Evolutionary conservation across 1,284 basidiomycete species (phyloP).

Genomic region (Inonotus hispidus): DNA sequence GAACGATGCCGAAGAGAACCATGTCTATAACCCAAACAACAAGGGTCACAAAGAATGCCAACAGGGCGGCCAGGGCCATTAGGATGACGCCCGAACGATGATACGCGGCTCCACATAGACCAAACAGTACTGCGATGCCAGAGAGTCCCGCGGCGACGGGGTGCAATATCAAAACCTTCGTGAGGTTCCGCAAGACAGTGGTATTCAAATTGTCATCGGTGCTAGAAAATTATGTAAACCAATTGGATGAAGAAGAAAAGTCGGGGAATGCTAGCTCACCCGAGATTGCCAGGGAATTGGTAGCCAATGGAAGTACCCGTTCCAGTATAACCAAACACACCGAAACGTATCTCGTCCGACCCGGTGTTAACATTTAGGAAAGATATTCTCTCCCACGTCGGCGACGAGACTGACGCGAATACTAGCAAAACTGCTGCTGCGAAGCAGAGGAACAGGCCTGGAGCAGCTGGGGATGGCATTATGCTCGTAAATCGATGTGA

Average conservation of each 20-base stretch:
- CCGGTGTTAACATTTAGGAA: slow-evolving; percentile 54
- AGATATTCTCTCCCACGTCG: slow-evolving; percentile 65
- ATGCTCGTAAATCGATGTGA: not conserved
- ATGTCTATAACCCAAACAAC: slow-evolving; percentile 74
- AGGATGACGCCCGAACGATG: slow-evolving; percentile 67
- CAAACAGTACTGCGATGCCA: slow-evolving; percentile 68
- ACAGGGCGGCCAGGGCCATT: slow-evolving; percentile 62
- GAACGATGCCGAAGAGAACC: slow-evolving; percentile 70
- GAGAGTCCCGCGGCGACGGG: slow-evolving; percentile 72
- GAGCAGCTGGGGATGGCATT: slow-evolving; percentile 31
- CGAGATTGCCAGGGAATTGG: slow-evolving; percentile 36
- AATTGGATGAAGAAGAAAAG: not conserved
- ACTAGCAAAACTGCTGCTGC: slow-evolving; percentile 62
- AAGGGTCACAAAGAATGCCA: slow-evolving; percentile 61
- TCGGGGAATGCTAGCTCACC: slow-evolving; percentile 29
- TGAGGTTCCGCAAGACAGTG: slow-evolving; percentile 58
- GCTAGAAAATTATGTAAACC: slow-evolving; percentile 14
- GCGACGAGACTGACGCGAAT: slow-evolving; percentile 62
- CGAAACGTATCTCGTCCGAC: slow-evolving; percentile 45
- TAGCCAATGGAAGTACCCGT: slow-evolving; percentile 51
- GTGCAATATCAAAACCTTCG: slow-evolving; percentile 67
- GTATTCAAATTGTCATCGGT: slow-evolving; percentile 37
- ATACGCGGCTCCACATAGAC: slow-evolving; percentile 58
- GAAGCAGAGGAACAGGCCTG: slow-evolving; percentile 49
- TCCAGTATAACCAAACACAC: slow-evolving; percentile 75